These are phyloP conservation scores for Colletotrichum siamense DNA, from an alignment of 2,329 filamentous ascomycete genomes.

Conservation along the genomic window DNA sequence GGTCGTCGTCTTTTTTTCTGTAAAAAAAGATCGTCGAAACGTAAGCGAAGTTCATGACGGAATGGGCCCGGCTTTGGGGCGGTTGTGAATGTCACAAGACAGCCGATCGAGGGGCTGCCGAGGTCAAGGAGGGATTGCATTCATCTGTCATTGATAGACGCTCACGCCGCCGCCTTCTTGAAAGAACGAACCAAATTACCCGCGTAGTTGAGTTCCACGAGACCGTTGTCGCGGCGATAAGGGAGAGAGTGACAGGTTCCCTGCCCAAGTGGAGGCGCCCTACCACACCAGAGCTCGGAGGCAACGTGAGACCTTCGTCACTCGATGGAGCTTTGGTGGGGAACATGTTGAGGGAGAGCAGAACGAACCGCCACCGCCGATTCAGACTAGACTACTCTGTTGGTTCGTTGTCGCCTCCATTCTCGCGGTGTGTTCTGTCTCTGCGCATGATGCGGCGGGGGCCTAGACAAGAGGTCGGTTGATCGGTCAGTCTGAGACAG, in stretches of 20 bases:
- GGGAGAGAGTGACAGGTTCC: not conserved
- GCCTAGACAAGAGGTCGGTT: not conserved
- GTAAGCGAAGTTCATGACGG: not conserved
- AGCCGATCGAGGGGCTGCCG: not conserved
- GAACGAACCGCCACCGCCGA: slow-evolving; percentile 2
- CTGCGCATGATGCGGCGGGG: not conserved
- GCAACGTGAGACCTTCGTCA: slow-evolving; percentile 19
- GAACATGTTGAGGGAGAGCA: slow-evolving; percentile 15
- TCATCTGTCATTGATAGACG: not conserved
- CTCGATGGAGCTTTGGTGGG: slow-evolving; percentile 15
- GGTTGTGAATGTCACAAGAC: not conserved
- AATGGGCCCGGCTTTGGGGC: not conserved
- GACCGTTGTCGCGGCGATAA: slow-evolving; percentile 9
- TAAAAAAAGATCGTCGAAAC: not conserved
- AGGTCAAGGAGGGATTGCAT: not conserved
- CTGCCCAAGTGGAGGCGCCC: not conserved
- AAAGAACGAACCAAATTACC: not conserved
- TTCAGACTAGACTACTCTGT: not conserved
- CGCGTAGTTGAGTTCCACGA: not conserved
- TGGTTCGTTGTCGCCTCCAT: not conserved
- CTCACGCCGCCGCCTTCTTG: not conserved
- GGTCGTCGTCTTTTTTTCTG: not conserved
- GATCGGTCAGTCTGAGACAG: not conserved
- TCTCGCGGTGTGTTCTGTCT: not conserved
- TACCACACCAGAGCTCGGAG: slow-evolving; percentile 2